Evolutionary conservation across 179 eudicot species (phyloP), one percentile per base, ranked within the genome.

Genomic region (Beta lomatogona): DNA sequence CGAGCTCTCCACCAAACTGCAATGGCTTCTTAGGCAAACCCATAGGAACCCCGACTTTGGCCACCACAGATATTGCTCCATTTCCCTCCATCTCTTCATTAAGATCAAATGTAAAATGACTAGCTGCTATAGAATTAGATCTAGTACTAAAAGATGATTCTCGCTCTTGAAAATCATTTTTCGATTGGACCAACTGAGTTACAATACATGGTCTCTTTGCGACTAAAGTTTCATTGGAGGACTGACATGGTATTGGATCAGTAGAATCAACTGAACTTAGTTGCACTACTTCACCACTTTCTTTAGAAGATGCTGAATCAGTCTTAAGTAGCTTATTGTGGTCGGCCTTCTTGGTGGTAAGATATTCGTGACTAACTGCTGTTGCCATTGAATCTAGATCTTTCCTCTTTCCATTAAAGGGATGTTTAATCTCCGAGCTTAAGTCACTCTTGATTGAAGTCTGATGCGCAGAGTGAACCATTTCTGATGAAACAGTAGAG

Each of bases 1-100:
- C 92, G 9, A 83, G 83, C 77, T 87, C 86, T 28, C 93, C 93
- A 63, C 86, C 91, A 83, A 91, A 89, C 80, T 89, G 88, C 83
- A 88, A 74, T 0, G 92, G 91, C 5, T 84, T 77, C 80, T 52
- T 16, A 7, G 92, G 96, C 65, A 80, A 22, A 68, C 88, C 90
- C 65, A 79, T 58, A 19, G 86, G 92, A 70, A 89, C 86, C 67
- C 89, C 94, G 21, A 89, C 52, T 81, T 86, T 91, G 45, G 94
- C 94, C 64, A 89, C 86, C 45, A 88, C 92, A 28, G 80, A 85
- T 84, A 91, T 77, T 15, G 82, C 81, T 52, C 73, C 88, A 82
- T 83, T 79, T 66, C 52, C 77, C 71, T 71, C 83, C 16, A 74
- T 67, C 18, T 76, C 88, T 67, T 85, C 89, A 77, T 91, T 89